These are phyloP conservation scores for Hysterium pulicare DNA, from an alignment of 2,329 filamentous ascomycete species.

Conservation along the genomic window DNA sequence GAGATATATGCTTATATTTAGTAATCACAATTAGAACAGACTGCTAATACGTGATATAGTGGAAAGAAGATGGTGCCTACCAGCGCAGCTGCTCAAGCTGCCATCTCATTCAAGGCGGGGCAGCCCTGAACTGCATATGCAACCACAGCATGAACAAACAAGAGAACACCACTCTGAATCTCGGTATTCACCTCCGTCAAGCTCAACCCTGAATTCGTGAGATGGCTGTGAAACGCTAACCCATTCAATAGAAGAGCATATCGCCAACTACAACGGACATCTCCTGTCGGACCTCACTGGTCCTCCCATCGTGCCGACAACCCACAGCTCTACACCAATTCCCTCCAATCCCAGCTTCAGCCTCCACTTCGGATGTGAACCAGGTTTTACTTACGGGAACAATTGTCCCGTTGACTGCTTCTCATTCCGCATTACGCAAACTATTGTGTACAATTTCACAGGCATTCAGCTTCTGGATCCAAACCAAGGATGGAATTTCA, in stretches of 20 bases:
- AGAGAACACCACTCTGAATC: neutral
- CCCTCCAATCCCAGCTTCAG: slow-evolving; percentile 4
- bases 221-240: neutral
- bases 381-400: neutral
- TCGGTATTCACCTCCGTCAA: neutral
- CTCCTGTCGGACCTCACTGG: slow-evolving; percentile 12
- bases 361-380: neutral
- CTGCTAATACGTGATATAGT: neutral
- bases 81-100: slow-evolving; percentile 3
- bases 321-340: slow-evolving; percentile 5
- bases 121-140: slow-evolving; percentile 5
- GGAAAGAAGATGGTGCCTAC: slow-evolving; percentile 2
- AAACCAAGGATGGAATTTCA: neutral
- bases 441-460: neutral
- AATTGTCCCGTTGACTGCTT: neutral
- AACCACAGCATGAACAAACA: neutral
- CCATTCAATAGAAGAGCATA: slow-evolving; percentile 6
- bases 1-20: neutral
- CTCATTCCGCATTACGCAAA: neutral
- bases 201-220: neutral
- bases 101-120: slow-evolving; percentile 2
- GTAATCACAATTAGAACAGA: neutral
- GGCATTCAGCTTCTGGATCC: neutral
- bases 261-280: slow-evolving; percentile 10
- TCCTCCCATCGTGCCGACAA: slow-evolving; percentile 3